Percentiles rank a stretch among this genome's conserved stretches.
Conservation (phyloP, 371 early-diverging fungal species). For the Hamiltosporidium tvaerminnensis region DNA sequence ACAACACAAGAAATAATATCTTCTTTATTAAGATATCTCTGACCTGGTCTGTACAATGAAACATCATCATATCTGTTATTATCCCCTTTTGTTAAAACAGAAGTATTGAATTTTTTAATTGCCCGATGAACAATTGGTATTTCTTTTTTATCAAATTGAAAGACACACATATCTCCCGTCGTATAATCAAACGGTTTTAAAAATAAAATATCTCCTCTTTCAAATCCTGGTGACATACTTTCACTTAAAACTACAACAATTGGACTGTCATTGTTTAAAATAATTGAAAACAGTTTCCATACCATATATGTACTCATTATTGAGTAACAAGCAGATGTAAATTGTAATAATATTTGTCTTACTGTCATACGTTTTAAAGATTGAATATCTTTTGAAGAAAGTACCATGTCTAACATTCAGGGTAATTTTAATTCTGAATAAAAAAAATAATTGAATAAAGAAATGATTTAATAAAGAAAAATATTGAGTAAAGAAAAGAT, state of each 20-base stretch:
- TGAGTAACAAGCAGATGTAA: slow-evolving; percentile 35
- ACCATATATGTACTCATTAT: slow-evolving; percentile 59
- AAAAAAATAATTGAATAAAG: no score
- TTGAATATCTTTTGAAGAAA: slow-evolving; percentile 27
- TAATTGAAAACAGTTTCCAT: slow-evolving; percentile 72
- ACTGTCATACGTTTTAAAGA: slow-evolving; percentile 27
- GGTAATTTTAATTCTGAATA: no score
- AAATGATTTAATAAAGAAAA: no score
- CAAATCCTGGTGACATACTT: slow-evolving; percentile 92
- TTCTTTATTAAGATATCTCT: slow-evolving; percentile 57
- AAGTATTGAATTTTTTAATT: slow-evolving; percentile 55
- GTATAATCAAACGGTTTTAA: slow-evolving; percentile 57
- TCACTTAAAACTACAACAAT: slow-evolving; percentile 88
- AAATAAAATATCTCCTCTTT: slow-evolving; percentile 84
- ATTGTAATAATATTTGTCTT: slow-evolving; percentile 33
- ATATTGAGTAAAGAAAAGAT: no score
- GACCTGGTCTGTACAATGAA: slow-evolving; percentile 66
- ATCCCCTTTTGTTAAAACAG: slow-evolving; percentile 88
- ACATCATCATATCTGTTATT: slow-evolving; percentile 82
- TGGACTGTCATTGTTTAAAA: slow-evolving; percentile 78
- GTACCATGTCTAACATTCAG: slow-evolving; percentile 15
- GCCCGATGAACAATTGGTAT: slow-evolving; percentile 95
- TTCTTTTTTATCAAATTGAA: slow-evolving; percentile 67
- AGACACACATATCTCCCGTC: slow-evolving; percentile 84
- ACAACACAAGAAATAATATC: slow-evolving; percentile 42